Percentiles rank a stretch among this genome's conserved stretches.
Evolutionary conservation across 306 rosid species (phyloP).

Genomic region (Medicago lupulina): DNA sequence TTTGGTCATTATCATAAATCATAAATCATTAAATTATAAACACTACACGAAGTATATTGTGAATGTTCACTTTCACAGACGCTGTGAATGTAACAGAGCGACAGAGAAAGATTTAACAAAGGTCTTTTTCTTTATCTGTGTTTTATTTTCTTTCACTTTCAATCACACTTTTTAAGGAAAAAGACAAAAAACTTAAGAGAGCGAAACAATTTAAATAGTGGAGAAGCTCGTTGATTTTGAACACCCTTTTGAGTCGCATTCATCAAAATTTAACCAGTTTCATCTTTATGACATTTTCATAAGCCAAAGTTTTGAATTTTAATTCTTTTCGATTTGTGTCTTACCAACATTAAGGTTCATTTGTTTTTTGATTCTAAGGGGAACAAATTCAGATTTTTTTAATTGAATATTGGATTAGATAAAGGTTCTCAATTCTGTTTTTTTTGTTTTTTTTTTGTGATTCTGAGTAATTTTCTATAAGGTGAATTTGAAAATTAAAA

Average conservation of each 20-base stretch:
- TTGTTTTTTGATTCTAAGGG: no score
- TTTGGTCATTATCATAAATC: neutral
- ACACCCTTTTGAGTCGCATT: conserved; percentile 7
- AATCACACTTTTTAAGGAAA: neutral
- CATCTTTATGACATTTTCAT: neutral
- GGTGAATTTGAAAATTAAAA: neutral
- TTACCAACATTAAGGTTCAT: neutral
- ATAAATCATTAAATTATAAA: neutral
- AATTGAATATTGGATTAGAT: no score
- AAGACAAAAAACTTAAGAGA: neutral
- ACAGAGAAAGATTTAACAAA: neutral
- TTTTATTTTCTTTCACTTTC: neutral
- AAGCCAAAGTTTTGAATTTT: neutral
- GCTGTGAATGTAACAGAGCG: neutral
- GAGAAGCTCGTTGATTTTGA: conserved; percentile 1
- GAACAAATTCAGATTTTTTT: no score
- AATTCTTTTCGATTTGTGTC: neutral
- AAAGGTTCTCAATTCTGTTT: conserved; percentile 2
- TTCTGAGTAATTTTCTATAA: neutral
- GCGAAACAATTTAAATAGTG: neutral
- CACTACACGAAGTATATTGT: neutral
- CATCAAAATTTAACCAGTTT: neutral
- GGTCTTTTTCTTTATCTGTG: neutral
- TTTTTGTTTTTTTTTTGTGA: no score
- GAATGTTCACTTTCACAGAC: conserved; percentile 14